Base-by-base conservation (phyloP, 441 rosid species). In the Pelargonium fulgidum region DNA sequence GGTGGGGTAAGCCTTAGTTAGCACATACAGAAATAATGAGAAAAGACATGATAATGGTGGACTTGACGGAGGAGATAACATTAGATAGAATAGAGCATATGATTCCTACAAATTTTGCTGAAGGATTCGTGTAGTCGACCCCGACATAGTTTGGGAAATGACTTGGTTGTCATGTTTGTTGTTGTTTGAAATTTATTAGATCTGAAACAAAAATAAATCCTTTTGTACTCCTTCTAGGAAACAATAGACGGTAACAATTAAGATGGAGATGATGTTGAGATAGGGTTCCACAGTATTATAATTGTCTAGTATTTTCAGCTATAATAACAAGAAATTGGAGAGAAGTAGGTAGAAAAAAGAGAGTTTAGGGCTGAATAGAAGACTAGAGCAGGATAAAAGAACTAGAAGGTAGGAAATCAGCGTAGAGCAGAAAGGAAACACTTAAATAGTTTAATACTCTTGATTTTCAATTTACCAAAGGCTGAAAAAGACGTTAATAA, bases 371-470 rank as follows among this genome's bases (percentile, higher is more conserved):
- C 29, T 9, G 3, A 58, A 58, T 33, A 58, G 63, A 58, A 19
- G 63, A 4, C 63, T 58, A 58, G 3, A 12, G 33, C 63, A 58
- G 22, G 11, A 58, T 29, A 26, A 20, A 58, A 58, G 29, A 20
- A 58, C 63, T 58, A 26, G 29, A 58, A 58, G 22, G 63, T 20
- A 58, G 29, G 17, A 12, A 58, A 58, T 58, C 63, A 58, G 11
- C 20, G 29, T 20, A 58, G 63, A 56, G 16, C 17, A 54, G 7
- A 20, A 58, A 58, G n/a, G 63, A 10, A 58, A 20, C 63, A 58
- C 63, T 17, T 26, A 8, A 20, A 4, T 58, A 58, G 7, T 58
- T 56, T 56, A 56, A 56, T 56, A 56, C 8, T 56, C 19, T 56
- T 26, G 9, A 56, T 56, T 14, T 56, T 17, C 62, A 17, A 19